phyloP scores from a whole-genome alignment of 179 eudicot genomes.

The Gypsophila paniculata region DNA sequence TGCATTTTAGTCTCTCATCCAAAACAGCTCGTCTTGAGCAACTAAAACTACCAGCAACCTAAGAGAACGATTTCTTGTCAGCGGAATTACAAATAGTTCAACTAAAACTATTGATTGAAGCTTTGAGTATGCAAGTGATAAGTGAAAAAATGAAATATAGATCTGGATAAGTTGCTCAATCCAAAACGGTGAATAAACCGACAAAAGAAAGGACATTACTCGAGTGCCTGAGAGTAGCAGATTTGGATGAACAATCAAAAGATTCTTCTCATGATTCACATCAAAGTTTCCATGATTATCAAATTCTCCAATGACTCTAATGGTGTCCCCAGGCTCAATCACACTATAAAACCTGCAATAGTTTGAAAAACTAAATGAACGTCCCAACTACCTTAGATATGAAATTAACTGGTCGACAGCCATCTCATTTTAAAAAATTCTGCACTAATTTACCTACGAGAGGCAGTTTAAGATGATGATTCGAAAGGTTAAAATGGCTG shows the following conservation, averaged over 20 bases:
- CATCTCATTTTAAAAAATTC: not conserved
- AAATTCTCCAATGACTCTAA: conserved; percentile 79
- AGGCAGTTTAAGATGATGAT: not conserved
- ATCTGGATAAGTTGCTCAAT: not conserved
- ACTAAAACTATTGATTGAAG: not conserved
- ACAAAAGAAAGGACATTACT: conserved; percentile 39
- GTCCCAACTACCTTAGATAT: not conserved
- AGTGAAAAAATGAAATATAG: not conserved
- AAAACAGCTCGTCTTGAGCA: conserved; percentile 87
- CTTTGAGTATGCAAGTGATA: not conserved
- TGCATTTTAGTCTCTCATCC: conserved; percentile 78
- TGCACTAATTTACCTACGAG: not conserved
- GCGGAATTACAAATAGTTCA: conserved; percentile 2
- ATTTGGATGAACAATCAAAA: conserved; percentile 80
- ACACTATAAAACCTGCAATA: conserved; percentile 66
- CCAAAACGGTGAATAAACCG: not conserved
- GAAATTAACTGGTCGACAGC: not conserved
- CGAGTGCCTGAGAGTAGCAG: conserved; percentile 88
- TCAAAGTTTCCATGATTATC: conserved; percentile 65
- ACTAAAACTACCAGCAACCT: conserved; percentile 92
- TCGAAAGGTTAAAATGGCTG: not conserved
- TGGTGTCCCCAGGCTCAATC: conserved; percentile 87
- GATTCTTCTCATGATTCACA: conserved; percentile 66
- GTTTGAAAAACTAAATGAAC: conserved; percentile 9
- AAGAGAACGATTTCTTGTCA: conserved; percentile 18